A percentile compares a stretch with the other conserved stretches of the same genome.
phyloP scores from a whole-genome alignment of 2,329 filamentous ascomycete species.

The Botrytis cinerea region DNA sequence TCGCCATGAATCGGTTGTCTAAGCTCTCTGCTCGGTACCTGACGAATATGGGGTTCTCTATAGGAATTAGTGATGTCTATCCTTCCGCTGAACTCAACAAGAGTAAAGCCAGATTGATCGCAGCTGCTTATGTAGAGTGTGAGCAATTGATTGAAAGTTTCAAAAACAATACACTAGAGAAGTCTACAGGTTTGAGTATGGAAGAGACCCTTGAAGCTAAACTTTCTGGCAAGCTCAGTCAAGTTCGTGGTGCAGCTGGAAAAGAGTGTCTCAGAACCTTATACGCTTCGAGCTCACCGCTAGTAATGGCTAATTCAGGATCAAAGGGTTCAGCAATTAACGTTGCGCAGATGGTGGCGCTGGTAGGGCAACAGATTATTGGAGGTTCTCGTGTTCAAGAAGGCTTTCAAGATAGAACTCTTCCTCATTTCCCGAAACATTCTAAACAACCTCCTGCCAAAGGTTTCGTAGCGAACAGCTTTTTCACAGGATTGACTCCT shows the following conservation, averaged over 20 bases:
- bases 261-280: slow-evolving; percentile 86
- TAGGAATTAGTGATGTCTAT: slow-evolving; percentile 93
- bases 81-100: slow-evolving; percentile 70
- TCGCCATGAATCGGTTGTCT: slow-evolving; percentile 90
- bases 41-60: slow-evolving; percentile 90
- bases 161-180: slow-evolving; percentile 77
- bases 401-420: slow-evolving; percentile 91
- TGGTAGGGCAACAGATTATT: slow-evolving; percentile 98
- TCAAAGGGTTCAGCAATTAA: slow-evolving; percentile 98
- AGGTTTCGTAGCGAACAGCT: slow-evolving; percentile 95
- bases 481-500: slow-evolving; percentile 87
- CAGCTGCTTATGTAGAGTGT: slow-evolving; percentile 75
- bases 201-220: slow-evolving; percentile 88
- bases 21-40: slow-evolving; percentile 88
- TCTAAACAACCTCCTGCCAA: slow-evolving; percentile 90
- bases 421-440: slow-evolving; percentile 95
- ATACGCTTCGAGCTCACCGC: slow-evolving; percentile 86
- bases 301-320: slow-evolving; percentile 96
- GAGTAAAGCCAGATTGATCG: slow-evolving; percentile 75
- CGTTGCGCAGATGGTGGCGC: slow-evolving; percentile 97
- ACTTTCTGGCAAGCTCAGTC: slow-evolving; percentile 88
- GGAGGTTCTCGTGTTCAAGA: slow-evolving; percentile 88
- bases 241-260: slow-evolving; percentile 88
- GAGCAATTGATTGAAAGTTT: slow-evolving; percentile 81
- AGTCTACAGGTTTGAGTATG: slow-evolving; percentile 85